Base-by-base conservation (phyloP, 345 rosid species). In the Populus nigra region DNA sequence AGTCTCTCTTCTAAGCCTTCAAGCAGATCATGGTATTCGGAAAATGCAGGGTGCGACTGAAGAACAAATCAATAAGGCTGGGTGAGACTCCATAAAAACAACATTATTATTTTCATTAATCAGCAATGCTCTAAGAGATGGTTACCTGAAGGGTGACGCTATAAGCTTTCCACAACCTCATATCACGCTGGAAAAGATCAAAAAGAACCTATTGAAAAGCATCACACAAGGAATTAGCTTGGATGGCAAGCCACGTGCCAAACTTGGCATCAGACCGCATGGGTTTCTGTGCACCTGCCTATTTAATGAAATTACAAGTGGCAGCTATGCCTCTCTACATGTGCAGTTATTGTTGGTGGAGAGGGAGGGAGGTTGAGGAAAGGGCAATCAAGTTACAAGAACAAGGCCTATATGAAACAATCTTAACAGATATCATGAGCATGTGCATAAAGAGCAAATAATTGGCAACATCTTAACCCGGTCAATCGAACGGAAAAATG, bases 81-180 rank as follows among this genome's bases (percentile, higher is more conserved):
- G 49, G 45, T 73, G 27, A 76, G 73, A 69, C 35, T 71, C 57
- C 65, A 69, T 47, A 62, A 3, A 45, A 38, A 57, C 35, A 61
- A 31, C 20, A 22, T 17, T 31, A 20, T 31, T 23, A 33, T 16
- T 53, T 31, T 22, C 17, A 61, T 63, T 35, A 38, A 23, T 50
- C 71, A n/a, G 25, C 11, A 43, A 66, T 35, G 50, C 4, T 13
- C 25, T 41, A 7, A 45, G 20, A 20, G n/a, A 25, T 15, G 45
- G 22, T 16, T 78, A 73, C 81, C 81, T 78, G 73, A 80, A 95
- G 90, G 13, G 96, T 93, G 74, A 86, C 68, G 77, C 91, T 82
- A 78, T 95, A 95, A 66, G 99, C 99, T 85, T 86, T 81, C 98
- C 99, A 95, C 55, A 95, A 75, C 71, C 96, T 89, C 84, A 78